Conservation (phyloP, 768 basidiomycete genomes). For the Tricholoma matsutake region DNA sequence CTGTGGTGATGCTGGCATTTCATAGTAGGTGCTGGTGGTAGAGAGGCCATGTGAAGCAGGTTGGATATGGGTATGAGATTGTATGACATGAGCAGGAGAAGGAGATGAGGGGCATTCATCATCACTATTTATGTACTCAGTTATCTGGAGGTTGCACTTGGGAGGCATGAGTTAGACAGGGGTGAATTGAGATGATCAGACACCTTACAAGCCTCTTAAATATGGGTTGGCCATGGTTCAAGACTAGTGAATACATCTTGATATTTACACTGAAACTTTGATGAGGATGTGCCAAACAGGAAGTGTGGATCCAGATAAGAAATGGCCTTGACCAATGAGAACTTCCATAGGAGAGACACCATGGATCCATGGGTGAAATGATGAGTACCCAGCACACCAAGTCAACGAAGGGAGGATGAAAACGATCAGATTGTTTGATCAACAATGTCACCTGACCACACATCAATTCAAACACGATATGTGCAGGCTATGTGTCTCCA, state of each 20-base stretch:
- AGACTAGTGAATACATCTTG: neutral
- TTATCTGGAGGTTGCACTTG: neutral
- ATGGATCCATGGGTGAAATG: neutral
- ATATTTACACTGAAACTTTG: neutral
- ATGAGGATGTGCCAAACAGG: neutral
- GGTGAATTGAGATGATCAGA: neutral
- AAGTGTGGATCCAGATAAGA: neutral
- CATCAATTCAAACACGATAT: too few species aligned
- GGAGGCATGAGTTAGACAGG: neutral
- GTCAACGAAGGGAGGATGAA: neutral
- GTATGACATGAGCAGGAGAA: neutral
- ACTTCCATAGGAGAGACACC: neutral
- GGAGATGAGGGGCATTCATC: neutral
- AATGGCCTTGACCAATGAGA: neutral
- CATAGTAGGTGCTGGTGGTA: neutral
- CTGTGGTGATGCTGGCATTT: neutral
- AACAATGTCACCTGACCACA: too few species aligned
- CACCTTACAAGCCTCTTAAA: neutral
- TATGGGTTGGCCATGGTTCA: neutral
- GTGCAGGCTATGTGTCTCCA: too few species aligned
- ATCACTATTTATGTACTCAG: neutral
- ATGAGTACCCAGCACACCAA: neutral
- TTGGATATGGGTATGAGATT: neutral
- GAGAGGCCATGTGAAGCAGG: neutral
- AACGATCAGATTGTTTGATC: neutral